phyloP scores from a whole-genome alignment of 306 rosid species.

The Glycine tomentella region DNA sequence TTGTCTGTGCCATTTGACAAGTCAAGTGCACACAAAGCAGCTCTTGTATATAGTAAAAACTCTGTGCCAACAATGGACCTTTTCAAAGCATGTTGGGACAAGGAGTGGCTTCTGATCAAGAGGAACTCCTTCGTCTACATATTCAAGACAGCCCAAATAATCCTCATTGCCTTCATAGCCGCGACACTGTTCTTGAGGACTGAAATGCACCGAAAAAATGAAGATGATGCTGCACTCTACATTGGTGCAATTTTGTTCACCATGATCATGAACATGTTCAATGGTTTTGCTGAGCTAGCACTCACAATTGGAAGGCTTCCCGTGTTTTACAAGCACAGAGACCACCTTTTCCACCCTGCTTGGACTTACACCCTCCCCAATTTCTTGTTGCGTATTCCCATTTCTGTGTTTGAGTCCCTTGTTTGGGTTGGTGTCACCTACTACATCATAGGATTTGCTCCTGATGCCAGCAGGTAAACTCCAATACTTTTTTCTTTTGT shows the following conservation, averaged over 20 bases:
- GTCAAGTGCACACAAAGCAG: slow-evolving; percentile 66
- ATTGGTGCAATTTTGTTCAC: slow-evolving; percentile 70
- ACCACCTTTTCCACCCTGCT: slow-evolving; percentile 59
- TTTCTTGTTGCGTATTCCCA: slow-evolving; percentile 52
- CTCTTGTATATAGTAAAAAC: slow-evolving; percentile 61
- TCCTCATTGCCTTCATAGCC: slow-evolving; percentile 57
- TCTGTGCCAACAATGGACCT: slow-evolving; percentile 64
- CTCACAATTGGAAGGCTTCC: slow-evolving; percentile 63
- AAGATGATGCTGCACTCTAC: slow-evolving; percentile 50
- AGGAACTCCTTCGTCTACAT: slow-evolving; percentile 75
- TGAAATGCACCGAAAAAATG: slow-evolving; percentile 44
- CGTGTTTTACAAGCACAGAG: slow-evolving; percentile 63
- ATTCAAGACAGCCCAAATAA: slow-evolving; percentile 71
- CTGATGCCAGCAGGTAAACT: slow-evolving; percentile 62
- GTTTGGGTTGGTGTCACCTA: slow-evolving; percentile 58
- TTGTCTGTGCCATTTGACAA: slow-evolving; percentile 61
- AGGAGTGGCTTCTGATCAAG: slow-evolving; percentile 72
- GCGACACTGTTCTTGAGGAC: slow-evolving; percentile 73
- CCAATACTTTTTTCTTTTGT: neutral
- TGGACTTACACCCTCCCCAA: slow-evolving; percentile 61
- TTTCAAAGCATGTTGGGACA: slow-evolving; percentile 70
- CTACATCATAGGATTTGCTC: slow-evolving; percentile 61
- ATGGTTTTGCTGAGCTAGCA: slow-evolving; percentile 62
- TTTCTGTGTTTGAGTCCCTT: slow-evolving; percentile 54
- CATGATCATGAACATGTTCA: slow-evolving; percentile 60